Percentiles rank a stretch among this genome's conserved stretches.
These are phyloP conservation scores for Myxozyma melibiosi DNA, from an alignment of 805 yeast genomes.

Conservation along the genomic window DNA sequence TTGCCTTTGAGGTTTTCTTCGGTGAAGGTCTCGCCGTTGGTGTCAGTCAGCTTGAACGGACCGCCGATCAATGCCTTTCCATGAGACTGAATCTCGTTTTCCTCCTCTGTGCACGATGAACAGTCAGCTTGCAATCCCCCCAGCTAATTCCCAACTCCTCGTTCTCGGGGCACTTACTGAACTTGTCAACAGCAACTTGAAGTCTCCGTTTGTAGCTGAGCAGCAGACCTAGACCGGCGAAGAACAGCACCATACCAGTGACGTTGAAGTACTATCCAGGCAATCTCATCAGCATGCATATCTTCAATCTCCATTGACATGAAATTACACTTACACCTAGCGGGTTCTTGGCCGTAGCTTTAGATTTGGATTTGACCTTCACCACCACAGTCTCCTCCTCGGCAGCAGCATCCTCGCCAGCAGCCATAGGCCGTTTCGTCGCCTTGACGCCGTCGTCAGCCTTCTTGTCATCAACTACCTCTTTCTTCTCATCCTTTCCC, in stretches of 20 bases:
- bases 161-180: conserved; percentile 22
- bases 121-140: neutral
- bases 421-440: conserved; percentile 13
- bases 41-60: conserved; percentile 72
- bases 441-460: conserved; percentile 10
- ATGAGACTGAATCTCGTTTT: conserved; percentile 17
- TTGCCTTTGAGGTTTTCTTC: conserved; percentile 73
- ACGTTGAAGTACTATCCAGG: conserved; percentile 20
- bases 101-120: conserved; percentile 10
- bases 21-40: conserved; percentile 72
- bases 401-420: neutral
- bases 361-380: conserved; percentile 1
- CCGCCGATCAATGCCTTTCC: conserved; percentile 96
- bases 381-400: conserved; percentile 21
- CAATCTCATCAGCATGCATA: neutral
- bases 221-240: conserved; percentile 9
- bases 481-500: neutral
- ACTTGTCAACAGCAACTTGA: conserved; percentile 22
- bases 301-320: neutral
- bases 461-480: conserved; percentile 1
- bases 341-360: conserved; percentile 9
- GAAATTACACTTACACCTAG: conserved; percentile 15
- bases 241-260: conserved; percentile 16
- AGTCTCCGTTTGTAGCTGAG: conserved; percentile 23
- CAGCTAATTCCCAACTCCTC: no score